phyloP scores from a whole-genome alignment of 805 yeast genomes.

The Saccharomycopsis sp. region DNA sequence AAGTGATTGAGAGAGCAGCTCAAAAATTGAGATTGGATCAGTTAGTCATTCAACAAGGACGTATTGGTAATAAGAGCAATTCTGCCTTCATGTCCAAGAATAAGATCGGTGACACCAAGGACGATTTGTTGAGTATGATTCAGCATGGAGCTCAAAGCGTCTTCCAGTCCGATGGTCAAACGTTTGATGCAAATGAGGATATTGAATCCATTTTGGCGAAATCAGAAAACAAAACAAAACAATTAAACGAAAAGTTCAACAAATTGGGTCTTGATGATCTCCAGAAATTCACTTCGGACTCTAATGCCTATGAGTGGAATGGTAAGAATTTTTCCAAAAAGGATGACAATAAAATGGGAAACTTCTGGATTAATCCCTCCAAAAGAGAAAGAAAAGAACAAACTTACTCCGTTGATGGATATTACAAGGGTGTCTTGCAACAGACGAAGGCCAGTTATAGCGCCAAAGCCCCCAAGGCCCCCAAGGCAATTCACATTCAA shows the following conservation, averaged over 20 bases:
- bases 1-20: slow-evolving; percentile 92
- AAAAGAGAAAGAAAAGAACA: slow-evolving; percentile 74
- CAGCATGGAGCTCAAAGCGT: slow-evolving; percentile 94
- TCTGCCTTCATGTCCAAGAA: slow-evolving; percentile 26
- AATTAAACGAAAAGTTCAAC: slow-evolving; percentile 73
- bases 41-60: slow-evolving; percentile 90
- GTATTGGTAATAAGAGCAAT: slow-evolving; percentile 43
- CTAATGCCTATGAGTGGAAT: slow-evolving; percentile 94
- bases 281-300: slow-evolving; percentile 83
- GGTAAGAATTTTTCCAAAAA: slow-evolving; percentile 59
- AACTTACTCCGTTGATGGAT: slow-evolving; percentile 69
- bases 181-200: slow-evolving; percentile 47
- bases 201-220: slow-evolving; percentile 74
- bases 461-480: slow-evolving; percentile 46
- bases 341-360: slow-evolving; percentile 31
- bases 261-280: slow-evolving; percentile 87
- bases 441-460: slow-evolving; percentile 20
- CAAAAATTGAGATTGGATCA: slow-evolving; percentile 90
- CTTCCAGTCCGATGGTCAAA: slow-evolving; percentile 44
- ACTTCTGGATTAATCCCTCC: slow-evolving; percentile 67
- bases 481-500: slow-evolving; percentile 55
- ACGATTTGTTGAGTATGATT: slow-evolving; percentile 88
- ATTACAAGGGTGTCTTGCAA: slow-evolving; percentile 61
- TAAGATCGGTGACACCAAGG: slow-evolving; percentile 56
- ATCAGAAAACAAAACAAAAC: slow-evolving; percentile 78